Evolutionary conservation across 176 grass and related monocot genomes (phyloP).

Genomic region (Musa itinerans): DNA sequence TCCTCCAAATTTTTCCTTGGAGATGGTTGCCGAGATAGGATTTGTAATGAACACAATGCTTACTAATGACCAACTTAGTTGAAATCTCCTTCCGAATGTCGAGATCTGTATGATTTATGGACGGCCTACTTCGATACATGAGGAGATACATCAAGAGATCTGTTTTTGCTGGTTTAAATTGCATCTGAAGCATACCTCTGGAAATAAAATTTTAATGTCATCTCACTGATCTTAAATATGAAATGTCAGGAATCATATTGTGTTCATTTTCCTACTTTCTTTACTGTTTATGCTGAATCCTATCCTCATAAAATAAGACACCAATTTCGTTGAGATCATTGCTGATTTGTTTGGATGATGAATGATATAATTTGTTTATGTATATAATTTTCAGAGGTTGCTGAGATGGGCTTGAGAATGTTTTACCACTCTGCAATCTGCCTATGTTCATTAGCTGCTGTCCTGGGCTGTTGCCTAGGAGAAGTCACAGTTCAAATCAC

Average conservation of each 20-base stretch:
- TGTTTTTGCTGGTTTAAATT: neutral
- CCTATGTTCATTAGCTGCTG: slow-evolving; percentile 40
- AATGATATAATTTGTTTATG: neutral
- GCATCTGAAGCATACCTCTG: neutral
- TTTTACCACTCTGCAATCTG: slow-evolving; percentile 25
- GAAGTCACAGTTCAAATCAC: slow-evolving; percentile 18
- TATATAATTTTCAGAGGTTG: too few relatives aligned
- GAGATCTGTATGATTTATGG: too few relatives aligned
- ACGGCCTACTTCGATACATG: too few relatives aligned
- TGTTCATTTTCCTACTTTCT: neutral
- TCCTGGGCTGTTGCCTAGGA: slow-evolving; percentile 31
- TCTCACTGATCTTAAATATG: neutral
- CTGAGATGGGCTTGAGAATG: neutral
- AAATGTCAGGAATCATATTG: neutral
- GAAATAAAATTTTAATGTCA: neutral
- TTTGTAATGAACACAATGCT: too few relatives aligned
- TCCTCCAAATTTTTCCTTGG: too few relatives aligned
- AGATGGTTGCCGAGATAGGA: too few relatives aligned
- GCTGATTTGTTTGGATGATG: neutral
- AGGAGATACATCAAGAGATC: too few relatives aligned
- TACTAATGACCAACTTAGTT: too few relatives aligned
- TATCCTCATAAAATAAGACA: neutral
- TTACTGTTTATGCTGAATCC: too few relatives aligned
- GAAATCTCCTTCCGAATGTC: too few relatives aligned
- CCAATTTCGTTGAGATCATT: too few relatives aligned